These are phyloP conservation scores for Penicillium hordei DNA, from an alignment of 2,329 filamentous ascomycete species.

Conservation along the genomic window DNA sequence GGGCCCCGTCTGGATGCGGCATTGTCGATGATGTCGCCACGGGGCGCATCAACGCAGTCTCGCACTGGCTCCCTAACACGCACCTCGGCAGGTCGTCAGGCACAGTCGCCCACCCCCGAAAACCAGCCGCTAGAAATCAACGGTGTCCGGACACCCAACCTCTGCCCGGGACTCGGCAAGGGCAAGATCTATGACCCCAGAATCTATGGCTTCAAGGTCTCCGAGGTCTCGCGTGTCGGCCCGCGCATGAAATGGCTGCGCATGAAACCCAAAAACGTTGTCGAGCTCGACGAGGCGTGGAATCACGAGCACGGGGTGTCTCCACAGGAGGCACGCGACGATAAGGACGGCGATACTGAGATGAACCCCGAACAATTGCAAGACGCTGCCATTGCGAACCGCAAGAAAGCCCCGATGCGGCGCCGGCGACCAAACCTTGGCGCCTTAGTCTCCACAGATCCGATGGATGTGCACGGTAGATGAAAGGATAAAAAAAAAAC, in stretches of 20 bases:
- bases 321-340: conserved; percentile 22
- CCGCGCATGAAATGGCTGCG: conserved; percentile 97
- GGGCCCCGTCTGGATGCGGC: conserved; percentile 62
- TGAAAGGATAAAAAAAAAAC: neutral
- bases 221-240: conserved; percentile 82
- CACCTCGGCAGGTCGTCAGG: conserved; percentile 24
- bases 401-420: conserved; percentile 47
- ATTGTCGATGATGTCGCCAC: conserved; percentile 29
- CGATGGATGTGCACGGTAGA: conserved; percentile 36
- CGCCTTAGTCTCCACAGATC: conserved; percentile 25
- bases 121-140: conserved; percentile 65
- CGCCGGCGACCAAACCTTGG: conserved; percentile 34
- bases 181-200: conserved; percentile 88
- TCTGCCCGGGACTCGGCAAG: conserved; percentile 79
- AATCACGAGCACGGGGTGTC: conserved; percentile 33
- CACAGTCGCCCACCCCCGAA: conserved; percentile 38
- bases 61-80: conserved; percentile 35
- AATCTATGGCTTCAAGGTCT: conserved; percentile 96
- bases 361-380: conserved; percentile 37
- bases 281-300: conserved; percentile 73
- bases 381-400: conserved; percentile 41
- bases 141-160: conserved; percentile 81
- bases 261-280: conserved; percentile 75
- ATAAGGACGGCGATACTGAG: conserved; percentile 41
- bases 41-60: conserved; percentile 31